Percentiles rank a stretch among this genome's conserved stretches.
These are phyloP conservation scores for Phytophthora litchii DNA, from an alignment of 352 stramenopile genomes.

Conservation along the genomic window DNA sequence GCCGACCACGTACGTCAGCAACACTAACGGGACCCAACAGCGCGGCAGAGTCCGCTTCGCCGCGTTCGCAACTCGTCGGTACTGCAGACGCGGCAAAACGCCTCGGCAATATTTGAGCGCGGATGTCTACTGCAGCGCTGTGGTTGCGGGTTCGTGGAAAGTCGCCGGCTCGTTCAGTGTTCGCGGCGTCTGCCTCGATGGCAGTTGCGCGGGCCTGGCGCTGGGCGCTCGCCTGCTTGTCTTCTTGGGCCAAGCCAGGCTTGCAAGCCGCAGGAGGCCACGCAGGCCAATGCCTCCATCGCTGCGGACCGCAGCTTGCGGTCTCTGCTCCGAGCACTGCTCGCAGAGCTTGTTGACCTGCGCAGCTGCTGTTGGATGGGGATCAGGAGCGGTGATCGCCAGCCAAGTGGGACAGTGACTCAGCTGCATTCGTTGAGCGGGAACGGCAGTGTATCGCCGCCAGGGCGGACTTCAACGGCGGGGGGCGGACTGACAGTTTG, in stretches of 20 bases:
- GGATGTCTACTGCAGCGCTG: conserved; percentile 6
- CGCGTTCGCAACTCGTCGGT: background rate
- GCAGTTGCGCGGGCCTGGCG: conserved; percentile 23
- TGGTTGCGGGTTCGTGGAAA: conserved; percentile 8
- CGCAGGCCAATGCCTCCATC: background rate
- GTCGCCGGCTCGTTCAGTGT: conserved; percentile 9
- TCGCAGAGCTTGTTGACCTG: background rate
- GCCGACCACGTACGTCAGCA: conserved; percentile 6
- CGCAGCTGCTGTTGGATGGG: conserved; percentile 25
- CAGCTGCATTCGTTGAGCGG: conserved; percentile 13
- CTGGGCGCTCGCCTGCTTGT: conserved; percentile 12
- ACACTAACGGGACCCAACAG: background rate
- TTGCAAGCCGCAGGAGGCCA: no score
- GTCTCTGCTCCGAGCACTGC: conserved; percentile 1
- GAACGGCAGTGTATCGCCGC: background rate
- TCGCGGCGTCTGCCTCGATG: conserved; percentile 17
- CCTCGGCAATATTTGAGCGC: conserved; percentile 15
- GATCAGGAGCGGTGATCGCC: conserved; percentile 27
- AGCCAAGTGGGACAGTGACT: conserved; percentile 26
- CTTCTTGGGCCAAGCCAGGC: no score
- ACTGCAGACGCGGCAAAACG: conserved; percentile 1
- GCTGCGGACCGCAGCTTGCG: no score
- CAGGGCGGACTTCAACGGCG: conserved; percentile 24
- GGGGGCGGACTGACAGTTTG: conserved; percentile 11
- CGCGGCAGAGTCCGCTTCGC: background rate